phyloP scores from a whole-genome alignment of 306 rosid genomes.

The Prunus fruticosa region DNA sequence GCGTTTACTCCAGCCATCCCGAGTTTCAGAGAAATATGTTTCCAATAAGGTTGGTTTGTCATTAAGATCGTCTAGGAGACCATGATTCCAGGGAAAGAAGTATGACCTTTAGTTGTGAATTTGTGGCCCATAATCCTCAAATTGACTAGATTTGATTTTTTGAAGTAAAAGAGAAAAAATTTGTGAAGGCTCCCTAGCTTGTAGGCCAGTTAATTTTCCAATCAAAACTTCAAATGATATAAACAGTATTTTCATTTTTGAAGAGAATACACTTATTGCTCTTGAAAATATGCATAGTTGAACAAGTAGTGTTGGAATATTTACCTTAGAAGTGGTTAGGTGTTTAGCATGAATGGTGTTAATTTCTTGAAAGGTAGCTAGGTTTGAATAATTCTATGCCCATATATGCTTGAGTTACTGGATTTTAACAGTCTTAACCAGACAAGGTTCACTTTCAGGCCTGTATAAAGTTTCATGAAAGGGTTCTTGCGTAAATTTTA shows the following conservation, averaged over 20 bases:
- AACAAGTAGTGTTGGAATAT: neutral
- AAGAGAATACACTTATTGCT: neutral
- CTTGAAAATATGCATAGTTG: neutral
- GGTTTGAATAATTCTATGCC: neutral
- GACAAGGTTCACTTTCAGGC: neutral
- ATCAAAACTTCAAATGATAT: neutral
- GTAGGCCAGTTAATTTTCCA: neutral
- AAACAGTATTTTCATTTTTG: neutral
- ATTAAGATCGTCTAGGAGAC: neutral
- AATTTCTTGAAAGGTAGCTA: neutral
- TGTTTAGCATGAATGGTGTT: neutral
- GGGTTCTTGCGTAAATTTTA: neutral
- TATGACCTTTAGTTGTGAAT: neutral
- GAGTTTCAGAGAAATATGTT: neutral
- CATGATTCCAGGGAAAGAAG: neutral
- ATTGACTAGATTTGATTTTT: neutral
- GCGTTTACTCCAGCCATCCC: conserved; percentile 6
- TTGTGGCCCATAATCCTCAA: neutral
- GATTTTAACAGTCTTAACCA: neutral
- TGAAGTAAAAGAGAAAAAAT: neutral
- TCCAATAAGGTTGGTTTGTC: neutral
- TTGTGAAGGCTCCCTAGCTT: neutral
- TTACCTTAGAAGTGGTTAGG: neutral
- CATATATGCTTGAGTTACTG: neutral
- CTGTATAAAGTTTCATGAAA: neutral